These are phyloP conservation scores for Eutrema yunnanense DNA, from an alignment of 345 rosid species.

Conservation along the genomic window DNA sequence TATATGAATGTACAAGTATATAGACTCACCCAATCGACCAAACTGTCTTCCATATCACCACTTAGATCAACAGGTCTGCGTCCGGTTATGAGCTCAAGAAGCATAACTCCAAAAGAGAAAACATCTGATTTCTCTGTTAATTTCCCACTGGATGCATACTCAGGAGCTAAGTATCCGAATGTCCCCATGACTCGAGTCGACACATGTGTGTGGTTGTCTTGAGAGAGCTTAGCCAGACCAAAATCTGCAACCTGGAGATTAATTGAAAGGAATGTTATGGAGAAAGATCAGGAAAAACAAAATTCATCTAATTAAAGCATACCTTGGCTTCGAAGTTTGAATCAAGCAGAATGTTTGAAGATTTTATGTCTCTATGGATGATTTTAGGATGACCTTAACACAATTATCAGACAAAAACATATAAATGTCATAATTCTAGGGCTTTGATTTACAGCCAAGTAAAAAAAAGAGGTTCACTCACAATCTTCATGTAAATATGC, in stretches of 20 bases:
- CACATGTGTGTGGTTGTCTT: conserved; percentile 69
- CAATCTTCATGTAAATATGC: conserved; percentile 97
- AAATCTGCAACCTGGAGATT: conserved; percentile 75
- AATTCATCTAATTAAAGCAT: neutral
- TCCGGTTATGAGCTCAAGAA: conserved; percentile 83
- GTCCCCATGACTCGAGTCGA: conserved; percentile 98
- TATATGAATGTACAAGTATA: neutral
- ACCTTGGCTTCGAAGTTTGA: conserved; percentile 41
- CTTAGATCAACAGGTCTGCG: conserved; percentile 69
- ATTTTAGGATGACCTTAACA: conserved; percentile 77
- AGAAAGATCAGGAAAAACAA: neutral
- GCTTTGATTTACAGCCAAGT: neutral
- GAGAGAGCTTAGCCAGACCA: conserved; percentile 77
- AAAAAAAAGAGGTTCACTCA: conserved; percentile 27
- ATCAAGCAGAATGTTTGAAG: conserved; percentile 81
- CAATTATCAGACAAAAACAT: neutral
- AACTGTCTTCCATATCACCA: conserved; percentile 74
- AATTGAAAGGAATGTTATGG: neutral
- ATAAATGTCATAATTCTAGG: neutral
- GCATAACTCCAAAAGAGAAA: conserved; percentile 91
- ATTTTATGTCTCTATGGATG: conserved; percentile 87
- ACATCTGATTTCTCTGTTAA: conserved; percentile 88
- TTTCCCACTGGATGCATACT: conserved; percentile 92
- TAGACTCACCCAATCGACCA: conserved; percentile 84
- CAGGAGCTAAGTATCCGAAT: conserved; percentile 98